phyloP scores from a whole-genome alignment of 495 filamentous ascomycete genomes.

The Staphylotrichum longicolle region DNA sequence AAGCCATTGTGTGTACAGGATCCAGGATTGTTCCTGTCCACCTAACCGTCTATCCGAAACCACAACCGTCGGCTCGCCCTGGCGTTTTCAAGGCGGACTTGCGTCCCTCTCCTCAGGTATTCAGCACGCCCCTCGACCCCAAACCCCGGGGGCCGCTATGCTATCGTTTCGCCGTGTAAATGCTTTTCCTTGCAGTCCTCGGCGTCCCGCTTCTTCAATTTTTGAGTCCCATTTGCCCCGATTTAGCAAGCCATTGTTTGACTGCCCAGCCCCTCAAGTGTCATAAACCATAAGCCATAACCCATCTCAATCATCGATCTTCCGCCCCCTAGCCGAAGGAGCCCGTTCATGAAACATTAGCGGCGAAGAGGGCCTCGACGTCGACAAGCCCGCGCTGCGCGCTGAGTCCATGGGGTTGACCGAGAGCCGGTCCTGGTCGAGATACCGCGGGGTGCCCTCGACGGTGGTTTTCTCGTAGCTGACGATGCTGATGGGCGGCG shows the following conservation, averaged over 20 bases:
- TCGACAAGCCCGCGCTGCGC: conserved; percentile 53
- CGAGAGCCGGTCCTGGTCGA: conserved; percentile 35
- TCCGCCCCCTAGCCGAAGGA: conserved; percentile 40
- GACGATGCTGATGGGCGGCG: conserved; percentile 72
- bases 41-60: neutral
- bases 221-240: no score
- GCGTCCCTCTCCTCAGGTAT: neutral
- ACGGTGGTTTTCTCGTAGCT: conserved; percentile 70
- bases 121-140: neutral
- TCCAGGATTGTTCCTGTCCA: neutral
- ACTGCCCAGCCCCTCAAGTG: neutral
- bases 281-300: no score
- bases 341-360: conserved; percentile 51
- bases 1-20: neutral
- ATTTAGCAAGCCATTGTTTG: no score
- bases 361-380: conserved; percentile 67
- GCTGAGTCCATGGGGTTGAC: conserved; percentile 47
- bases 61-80: neutral
- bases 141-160: conserved; percentile 12
- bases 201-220: neutral
- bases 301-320: conserved; percentile 37
- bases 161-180: conserved; percentile 6
- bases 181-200: neutral
- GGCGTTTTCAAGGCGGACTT: neutral
- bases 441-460: conserved; percentile 41